These are phyloP conservation scores for Hymenoscyphus infarciens DNA, from an alignment of 2,329 filamentous ascomycete genomes.

Conservation along the genomic window DNA sequence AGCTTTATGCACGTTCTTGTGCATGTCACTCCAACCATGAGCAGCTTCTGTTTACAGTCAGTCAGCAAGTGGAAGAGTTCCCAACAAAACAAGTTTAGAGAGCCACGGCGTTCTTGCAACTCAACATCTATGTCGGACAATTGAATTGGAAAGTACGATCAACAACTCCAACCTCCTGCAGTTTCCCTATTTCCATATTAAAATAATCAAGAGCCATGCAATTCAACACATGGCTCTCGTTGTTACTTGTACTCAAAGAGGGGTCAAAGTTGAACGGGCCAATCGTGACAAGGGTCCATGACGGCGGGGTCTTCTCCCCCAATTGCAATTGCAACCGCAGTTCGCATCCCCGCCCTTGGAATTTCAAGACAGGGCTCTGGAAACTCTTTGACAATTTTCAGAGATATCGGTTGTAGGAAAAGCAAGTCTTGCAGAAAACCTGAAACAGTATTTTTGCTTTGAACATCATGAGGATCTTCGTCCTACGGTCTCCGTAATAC, in stretches of 20 bases:
- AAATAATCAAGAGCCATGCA: not conserved
- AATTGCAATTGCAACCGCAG: not conserved
- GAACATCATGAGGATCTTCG: not conserved
- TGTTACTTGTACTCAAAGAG: not conserved
- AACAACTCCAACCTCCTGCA: too few species aligned
- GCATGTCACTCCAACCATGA: too few species aligned
- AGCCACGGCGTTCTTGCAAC: too few species aligned
- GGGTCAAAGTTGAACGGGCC: not conserved
- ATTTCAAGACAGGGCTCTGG: not conserved
- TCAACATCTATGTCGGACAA: too few species aligned
- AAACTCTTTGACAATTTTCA: constrained; percentile 6
- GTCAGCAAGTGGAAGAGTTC: too few species aligned
- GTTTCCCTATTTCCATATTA: not conserved
- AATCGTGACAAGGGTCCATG: not conserved
- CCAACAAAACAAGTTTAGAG: too few species aligned
- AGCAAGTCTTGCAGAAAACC: constrained; percentile 1
- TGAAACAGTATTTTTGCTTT: constrained; percentile 4
- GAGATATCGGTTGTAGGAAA: constrained; percentile 6
- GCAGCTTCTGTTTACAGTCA: too few species aligned
- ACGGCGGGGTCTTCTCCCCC: not conserved
- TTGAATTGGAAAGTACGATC: too few species aligned
- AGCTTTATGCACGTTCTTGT: too few species aligned
- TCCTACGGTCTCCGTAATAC: not conserved
- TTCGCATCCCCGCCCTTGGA: not conserved
- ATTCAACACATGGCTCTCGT: not conserved